Conservation (phyloP, 345 rosid species). For the Brassica rapa region DNA sequence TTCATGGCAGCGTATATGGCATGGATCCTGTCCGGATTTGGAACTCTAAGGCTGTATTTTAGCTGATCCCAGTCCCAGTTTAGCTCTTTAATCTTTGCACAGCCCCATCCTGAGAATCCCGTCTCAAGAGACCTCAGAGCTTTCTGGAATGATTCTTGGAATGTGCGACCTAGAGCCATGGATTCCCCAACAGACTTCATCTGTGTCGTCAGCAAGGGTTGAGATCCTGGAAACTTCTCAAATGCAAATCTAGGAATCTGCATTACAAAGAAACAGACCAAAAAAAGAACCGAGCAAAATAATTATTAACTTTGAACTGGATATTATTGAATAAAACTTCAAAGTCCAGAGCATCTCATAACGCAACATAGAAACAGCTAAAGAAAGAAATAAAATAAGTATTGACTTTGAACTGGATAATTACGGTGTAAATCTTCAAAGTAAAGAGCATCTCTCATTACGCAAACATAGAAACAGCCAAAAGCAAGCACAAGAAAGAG, state of each 20-base stretch:
- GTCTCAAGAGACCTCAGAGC: constrained; percentile 84
- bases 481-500: constrained; percentile 10
- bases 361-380: no score
- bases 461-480: background rate
- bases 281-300: background rate
- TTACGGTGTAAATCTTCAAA: background rate
- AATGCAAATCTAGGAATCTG: constrained; percentile 98
- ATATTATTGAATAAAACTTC: background rate
- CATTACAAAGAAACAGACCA: constrained; percentile 24
- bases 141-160: constrained; percentile 97
- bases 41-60: constrained; percentile 85
- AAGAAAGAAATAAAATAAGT: no score
- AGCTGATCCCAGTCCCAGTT: constrained; percentile 91
- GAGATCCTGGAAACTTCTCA: constrained; percentile 98
- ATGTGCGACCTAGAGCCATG: constrained; percentile 93
- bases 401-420: no score
- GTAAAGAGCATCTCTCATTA: background rate
- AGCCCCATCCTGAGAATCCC: constrained; percentile 95
- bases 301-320: background rate
- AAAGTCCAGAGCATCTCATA: no score
- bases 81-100: constrained; percentile 71
- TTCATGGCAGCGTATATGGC: constrained; percentile 95
- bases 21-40: constrained; percentile 83
- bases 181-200: constrained; percentile 98
- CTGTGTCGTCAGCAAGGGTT: constrained; percentile 84